Base-by-base conservation (phyloP, 2,329 filamentous ascomycete species). In the Hymenoscyphus salicellus region DNA sequence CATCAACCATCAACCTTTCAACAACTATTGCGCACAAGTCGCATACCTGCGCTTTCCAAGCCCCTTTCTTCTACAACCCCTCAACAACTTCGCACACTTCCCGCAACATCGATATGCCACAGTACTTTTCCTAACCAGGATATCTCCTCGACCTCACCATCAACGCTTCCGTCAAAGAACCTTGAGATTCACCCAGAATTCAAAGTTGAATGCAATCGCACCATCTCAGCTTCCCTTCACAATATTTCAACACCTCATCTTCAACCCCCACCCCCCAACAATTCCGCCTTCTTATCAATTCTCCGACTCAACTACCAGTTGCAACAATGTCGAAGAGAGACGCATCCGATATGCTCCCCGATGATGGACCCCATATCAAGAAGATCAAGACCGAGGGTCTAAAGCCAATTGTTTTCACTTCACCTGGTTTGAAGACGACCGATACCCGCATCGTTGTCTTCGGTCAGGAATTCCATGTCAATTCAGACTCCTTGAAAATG, bases 371-470 rank as follows among this genome's bases (percentile, higher is more conserved):
- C 4, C 16, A 28, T 20, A 28, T 5, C n/a, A 56, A 56, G 26
- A 56, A 56, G 26, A 2, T 56, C 16, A 56, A 56, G 55, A 17
- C 17, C 7, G 55, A 56, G 4, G 55, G 14, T 1, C 26, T 2
- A 30, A 33, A 56, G 5, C 26, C 55, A n/a, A 56, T 56, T 20
- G 10, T 33, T 2, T 66, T 69, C 36, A 60, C 49, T 10, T 56
- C 20, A 2, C 65, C 61, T 14, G 63, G 65, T 3, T 46, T 55
- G 26, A 52, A 23, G 14, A 61, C 66, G 26, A 33, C 66, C 1
- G 68, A 70, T 64, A 60, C 66, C 30, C 58, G 62, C 6, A 56
- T 70, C 16, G 41, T 60, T 7, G 60, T 67, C 3, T 68, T 67
- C 43, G 57, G 58, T 16, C 59, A 33, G 7, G 66, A 70, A 49